Evolutionary conservation across 129 eudicot genomes (phyloP).

Genomic region (Lactuca sativa): DNA sequence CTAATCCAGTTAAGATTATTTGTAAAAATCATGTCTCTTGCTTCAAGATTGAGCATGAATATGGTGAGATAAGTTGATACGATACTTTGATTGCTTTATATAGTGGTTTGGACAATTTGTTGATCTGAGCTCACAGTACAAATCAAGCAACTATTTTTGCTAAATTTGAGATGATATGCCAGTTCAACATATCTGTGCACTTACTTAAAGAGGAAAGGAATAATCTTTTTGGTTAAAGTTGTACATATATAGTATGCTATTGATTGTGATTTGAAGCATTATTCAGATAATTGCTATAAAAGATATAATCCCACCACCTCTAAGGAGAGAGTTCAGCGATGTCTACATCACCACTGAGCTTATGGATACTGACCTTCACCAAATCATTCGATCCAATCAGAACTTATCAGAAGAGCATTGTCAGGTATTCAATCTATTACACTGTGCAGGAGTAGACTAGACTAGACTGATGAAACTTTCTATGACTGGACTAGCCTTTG

Average conservation of each 20-base stretch:
- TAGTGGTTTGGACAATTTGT: too few species aligned
- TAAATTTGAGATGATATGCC: too few species aligned
- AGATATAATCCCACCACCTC: constrained; percentile 85
- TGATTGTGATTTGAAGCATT: constrained; percentile 15
- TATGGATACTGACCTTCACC: constrained; percentile 94
- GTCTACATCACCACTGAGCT: constrained; percentile 87
- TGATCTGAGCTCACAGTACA: too few species aligned
- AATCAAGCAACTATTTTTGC: too few species aligned
- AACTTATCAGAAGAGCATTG: constrained; percentile 80
- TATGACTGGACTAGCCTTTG: too few species aligned
- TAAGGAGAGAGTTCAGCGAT: constrained; percentile 57
- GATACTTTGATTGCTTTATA: too few species aligned
- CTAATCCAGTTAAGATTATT: not conserved
- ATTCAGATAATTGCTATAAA: constrained; percentile 72
- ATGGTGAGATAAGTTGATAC: too few species aligned
- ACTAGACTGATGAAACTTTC: too few species aligned
- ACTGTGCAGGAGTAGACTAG: too few species aligned
- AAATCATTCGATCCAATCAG: constrained; percentile 83
- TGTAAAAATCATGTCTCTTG: not conserved
- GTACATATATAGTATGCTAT: constrained; percentile 2
- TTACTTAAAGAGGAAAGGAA: not conserved
- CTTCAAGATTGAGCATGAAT: not conserved
- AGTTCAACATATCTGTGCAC: not conserved
- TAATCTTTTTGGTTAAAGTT: not conserved
- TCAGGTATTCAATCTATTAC: constrained; percentile 48